Base-by-base conservation (phyloP, 306 rosid species). In the Ormosia emarginata region DNA sequence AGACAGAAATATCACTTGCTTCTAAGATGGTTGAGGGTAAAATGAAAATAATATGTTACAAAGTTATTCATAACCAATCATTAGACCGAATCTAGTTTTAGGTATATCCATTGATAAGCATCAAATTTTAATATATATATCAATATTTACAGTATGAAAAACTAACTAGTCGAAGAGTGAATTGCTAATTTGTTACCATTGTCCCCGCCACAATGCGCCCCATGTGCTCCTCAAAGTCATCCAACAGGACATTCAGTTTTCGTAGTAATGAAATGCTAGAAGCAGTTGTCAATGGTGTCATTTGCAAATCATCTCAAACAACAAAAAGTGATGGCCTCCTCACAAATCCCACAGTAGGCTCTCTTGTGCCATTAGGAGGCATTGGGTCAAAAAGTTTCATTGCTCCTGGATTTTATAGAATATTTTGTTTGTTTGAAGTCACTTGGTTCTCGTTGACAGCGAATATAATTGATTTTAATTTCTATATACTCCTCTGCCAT, bases 181-280 rank as follows among this genome's bases (percentile, higher is more conserved):
- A 70, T 24, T 57, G 17, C 70, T 86, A 83, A 82, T 80, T 83
- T 10, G 2, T 34, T 8, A 17, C 1, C 24, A 24, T 24, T 24
- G 24, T 24, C 24, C 1, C 24, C 24, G 24, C 53, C 13, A 44
- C 74, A 40, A 83, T 61, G 17, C 62, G 44, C 56, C 79, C 79
- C 41, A 29, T 47, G 37, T 86, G 85, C 50, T 69, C 85, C 73
- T 86, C 85, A 33, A 86, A 62, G 69, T 79, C 89, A 40, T 86
- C 84, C 37, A 86, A 52, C 5, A 80, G 77, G n/a, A 63, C 50
- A 63, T 79, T 70, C 63, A 86, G 8, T 39, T 83, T 79, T 9
- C 79, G 82, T 39, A 83, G 43, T 15, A 83, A 74, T 2, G 73
- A 82, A 79, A 86, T 69, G 69, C 84, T 68, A 1, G 84, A 86